Conservation (phyloP, 2,329 filamentous ascomycete species). For the Nothophoma quercina region DNA sequence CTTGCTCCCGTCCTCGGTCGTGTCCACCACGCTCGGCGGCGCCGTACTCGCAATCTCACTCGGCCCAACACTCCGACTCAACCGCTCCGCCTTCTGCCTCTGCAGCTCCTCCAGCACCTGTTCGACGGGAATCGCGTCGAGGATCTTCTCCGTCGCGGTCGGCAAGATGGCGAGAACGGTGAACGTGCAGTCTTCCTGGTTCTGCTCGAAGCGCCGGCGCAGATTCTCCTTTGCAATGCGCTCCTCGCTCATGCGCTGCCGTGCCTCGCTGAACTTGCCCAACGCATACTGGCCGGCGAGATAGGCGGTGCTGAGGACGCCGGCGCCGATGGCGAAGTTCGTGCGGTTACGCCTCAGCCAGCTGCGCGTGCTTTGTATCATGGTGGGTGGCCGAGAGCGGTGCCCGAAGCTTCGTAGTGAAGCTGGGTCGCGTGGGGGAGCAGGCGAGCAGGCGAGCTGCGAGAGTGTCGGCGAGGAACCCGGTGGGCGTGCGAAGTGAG, state of each 20-base stretch:
- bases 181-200: constrained; percentile 98
- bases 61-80: constrained; percentile 65
- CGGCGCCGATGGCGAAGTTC: constrained; percentile 85
- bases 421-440: constrained; percentile 14
- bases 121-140: constrained; percentile 89
- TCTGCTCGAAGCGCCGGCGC: constrained; percentile 95
- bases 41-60: constrained; percentile 67
- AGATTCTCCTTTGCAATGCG: constrained; percentile 96
- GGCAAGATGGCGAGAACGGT: constrained; percentile 95
- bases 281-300: constrained; percentile 91
- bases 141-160: constrained; percentile 86
- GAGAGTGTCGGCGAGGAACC: neutral
- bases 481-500: neutral
- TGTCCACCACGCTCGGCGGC: constrained; percentile 68
- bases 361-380: constrained; percentile 78
- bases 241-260: constrained; percentile 96
- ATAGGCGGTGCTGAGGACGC: constrained; percentile 89
- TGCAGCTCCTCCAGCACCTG: constrained; percentile 92
- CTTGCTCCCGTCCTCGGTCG: constrained; percentile 76
- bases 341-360: constrained; percentile 94
- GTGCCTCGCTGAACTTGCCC: constrained; percentile 88
- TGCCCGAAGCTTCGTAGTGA: constrained; percentile 6
- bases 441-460: constrained; percentile 1
- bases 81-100: constrained; percentile 82
- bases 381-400: constrained; percentile 36